These are phyloP conservation scores for Dactylonectria macrodidyma DNA, from an alignment of 2,329 filamentous ascomycete genomes.

Conservation along the genomic window DNA sequence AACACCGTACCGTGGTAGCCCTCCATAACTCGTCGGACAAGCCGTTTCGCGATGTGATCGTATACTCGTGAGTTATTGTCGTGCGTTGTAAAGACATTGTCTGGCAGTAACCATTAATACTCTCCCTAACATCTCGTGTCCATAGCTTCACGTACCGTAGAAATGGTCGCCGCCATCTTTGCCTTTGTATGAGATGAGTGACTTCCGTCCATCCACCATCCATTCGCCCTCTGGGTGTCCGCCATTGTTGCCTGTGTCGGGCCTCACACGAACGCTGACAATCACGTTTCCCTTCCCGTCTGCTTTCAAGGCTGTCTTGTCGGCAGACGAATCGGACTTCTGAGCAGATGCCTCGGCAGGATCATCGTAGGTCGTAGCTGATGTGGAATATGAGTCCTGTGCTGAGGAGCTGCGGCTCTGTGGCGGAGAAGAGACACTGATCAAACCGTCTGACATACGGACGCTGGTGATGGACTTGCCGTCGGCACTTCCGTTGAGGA, in stretches of 20 bases:
- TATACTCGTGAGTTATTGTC: slow-evolving; percentile 97
- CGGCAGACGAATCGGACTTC: slow-evolving; percentile 51
- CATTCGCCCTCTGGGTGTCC: slow-evolving; percentile 83
- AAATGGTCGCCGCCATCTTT: slow-evolving; percentile 93
- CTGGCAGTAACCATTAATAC: slow-evolving; percentile 62
- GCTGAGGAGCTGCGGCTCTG: slow-evolving; percentile 94
- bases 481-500: slow-evolving; percentile 85
- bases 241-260: slow-evolving; percentile 79
- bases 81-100: slow-evolving; percentile 95
- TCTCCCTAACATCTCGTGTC: neutral
- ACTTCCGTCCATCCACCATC: slow-evolving; percentile 89
- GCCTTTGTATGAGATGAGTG: slow-evolving; percentile 86
- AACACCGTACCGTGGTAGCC: slow-evolving; percentile 99
- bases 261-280: slow-evolving; percentile 94
- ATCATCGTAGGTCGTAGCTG: slow-evolving; percentile 90
- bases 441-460: slow-evolving; percentile 80
- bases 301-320: slow-evolving; percentile 67
- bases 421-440: slow-evolving; percentile 85
- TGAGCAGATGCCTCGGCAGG: slow-evolving; percentile 68
- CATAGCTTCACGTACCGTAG: slow-evolving; percentile 76
- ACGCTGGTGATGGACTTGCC: slow-evolving; percentile 79
- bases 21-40: slow-evolving; percentile 98
- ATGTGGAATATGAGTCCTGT: slow-evolving; percentile 92
- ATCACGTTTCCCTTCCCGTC: slow-evolving; percentile 95
- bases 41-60: slow-evolving; percentile 91